These are phyloP conservation scores for Moricandia arvensis DNA, from an alignment of 345 rosid genomes.

Conservation along the genomic window DNA sequence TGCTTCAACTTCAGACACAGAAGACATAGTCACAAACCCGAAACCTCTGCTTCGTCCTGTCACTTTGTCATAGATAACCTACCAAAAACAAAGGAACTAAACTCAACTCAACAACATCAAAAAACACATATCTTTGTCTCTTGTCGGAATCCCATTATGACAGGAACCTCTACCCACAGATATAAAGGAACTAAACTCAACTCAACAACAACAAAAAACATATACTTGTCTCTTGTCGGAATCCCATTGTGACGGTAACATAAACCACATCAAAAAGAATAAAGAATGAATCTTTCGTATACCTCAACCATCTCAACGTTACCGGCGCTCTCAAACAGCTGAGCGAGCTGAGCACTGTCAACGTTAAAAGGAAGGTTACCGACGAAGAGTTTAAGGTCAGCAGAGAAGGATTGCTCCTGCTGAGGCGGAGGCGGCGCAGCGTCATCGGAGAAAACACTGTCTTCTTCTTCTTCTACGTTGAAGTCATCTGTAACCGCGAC, in stretches of 20 bases:
- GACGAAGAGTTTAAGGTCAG: constrained; percentile 83
- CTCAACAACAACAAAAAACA: not conserved
- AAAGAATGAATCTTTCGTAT: not conserved
- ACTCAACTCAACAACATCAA: not conserved
- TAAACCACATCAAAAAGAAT: not conserved
- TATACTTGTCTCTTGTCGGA: not conserved
- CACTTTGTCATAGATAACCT: constrained; percentile 93
- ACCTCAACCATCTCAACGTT: constrained; percentile 98
- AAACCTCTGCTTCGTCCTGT: constrained; percentile 98
- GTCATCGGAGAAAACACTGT: constrained; percentile 42
- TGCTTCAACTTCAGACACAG: constrained; percentile 67
- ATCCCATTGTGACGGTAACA: not conserved
- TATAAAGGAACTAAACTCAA: not conserved
- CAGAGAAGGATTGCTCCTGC: constrained; percentile 49
- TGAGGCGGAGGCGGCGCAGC: constrained; percentile 32
- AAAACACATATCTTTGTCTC: not conserved
- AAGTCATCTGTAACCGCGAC: constrained; percentile 65
- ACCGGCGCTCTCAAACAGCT: constrained; percentile 67
- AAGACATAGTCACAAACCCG: constrained; percentile 92
- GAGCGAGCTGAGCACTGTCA: constrained; percentile 94
- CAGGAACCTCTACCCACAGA: not conserved
- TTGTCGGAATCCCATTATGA: not conserved
- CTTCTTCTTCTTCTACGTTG: constrained; percentile 60
- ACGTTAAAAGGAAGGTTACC: constrained; percentile 89
- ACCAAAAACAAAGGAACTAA: constrained; percentile 4